Evolutionary conservation across 2,329 filamentous ascomycete genomes (phyloP), one percentile per base, ranked within the genome.

Genomic region (Remersonia thermophila): DNA sequence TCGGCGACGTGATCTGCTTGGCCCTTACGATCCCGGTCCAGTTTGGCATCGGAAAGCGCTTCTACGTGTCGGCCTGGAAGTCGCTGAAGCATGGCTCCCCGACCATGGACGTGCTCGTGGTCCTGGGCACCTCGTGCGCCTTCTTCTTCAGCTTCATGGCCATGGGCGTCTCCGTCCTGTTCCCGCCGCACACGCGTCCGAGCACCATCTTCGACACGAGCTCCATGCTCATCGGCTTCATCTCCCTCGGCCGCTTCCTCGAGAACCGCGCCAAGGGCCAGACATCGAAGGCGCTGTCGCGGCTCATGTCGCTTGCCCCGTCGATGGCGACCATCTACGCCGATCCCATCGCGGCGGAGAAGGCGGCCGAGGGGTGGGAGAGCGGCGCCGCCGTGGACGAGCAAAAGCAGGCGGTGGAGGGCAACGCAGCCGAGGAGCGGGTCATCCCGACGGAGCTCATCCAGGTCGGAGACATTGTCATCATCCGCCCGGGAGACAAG

Each of bases 291-390:
- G 91, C 91, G 1, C 71, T 98, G 3, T 96, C 89, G 7, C 74
- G 80, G 16, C 73, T 98, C 25, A 98, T 98, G 91, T 95, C 85
- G 12, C 67, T 98, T 32, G 84, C 91, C 17, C 91, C 91, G 1
- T 93, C 87, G 1, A 96, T 93, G 83, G 86, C 91, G 2, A 93
- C 86, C 4, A 96, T 98, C 46, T 98, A 96, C 52, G 77, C 79
- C 4, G 89, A 98, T 55, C 84, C 91, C 0, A 93, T 95, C 47
- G 89, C 89, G 13, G 87, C 83, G 3, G 83, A 91, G 45, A 96
- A 95, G 59, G 77, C 82, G 17, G 83, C 84, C 0, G 87, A 95
- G 54, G 68, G 66, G 10, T 94, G 84, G 85, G 68, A 73, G 23
- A 54, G 59, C 1, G 53, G 59, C 10, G 49, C 54, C 39, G 47